Evolutionary conservation across 495 filamentous ascomycete genomes (phyloP).

Genomic region (Aspergillus cavernicola): DNA sequence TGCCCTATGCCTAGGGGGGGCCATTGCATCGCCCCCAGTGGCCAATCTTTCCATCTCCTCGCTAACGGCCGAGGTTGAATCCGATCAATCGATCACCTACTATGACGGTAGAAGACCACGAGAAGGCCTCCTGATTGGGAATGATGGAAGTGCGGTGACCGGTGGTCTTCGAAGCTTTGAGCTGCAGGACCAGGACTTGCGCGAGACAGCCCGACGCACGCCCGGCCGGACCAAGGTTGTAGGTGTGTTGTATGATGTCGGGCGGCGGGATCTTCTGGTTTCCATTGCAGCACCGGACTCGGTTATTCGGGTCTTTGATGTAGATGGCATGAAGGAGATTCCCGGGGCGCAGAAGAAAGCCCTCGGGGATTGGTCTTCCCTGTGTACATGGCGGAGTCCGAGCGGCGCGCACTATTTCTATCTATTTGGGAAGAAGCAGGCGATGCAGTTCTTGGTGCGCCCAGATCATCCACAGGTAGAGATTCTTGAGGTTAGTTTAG

Average conservation of each 20-base stretch:
- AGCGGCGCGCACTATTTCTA: slow-evolving; percentile 1
- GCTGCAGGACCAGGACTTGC: background rate
- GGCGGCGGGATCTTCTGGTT: background rate
- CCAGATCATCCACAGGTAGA: background rate
- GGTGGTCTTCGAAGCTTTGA: background rate
- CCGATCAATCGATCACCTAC: background rate
- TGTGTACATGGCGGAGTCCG: slow-evolving; percentile 4
- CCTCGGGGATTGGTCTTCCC: slow-evolving; percentile 2
- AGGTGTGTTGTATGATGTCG: slow-evolving; percentile 1
- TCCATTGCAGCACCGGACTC: slow-evolving; percentile 5
- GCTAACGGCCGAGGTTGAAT: background rate
- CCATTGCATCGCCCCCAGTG: background rate
- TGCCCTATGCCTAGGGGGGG: background rate
- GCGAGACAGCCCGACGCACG: background rate
- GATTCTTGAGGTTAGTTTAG: slow-evolving; percentile 2
- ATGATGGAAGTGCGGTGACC: slow-evolving; percentile 2
- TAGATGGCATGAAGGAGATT: slow-evolving; percentile 1
- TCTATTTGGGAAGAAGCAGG: slow-evolving; percentile 5
- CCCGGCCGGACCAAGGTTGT: slow-evolving; percentile 7
- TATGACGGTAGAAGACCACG: background rate
- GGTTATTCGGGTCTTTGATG: background rate
- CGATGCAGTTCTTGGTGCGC: slow-evolving; percentile 4
- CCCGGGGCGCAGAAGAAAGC: background rate
- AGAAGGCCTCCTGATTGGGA: background rate
- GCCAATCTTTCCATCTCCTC: background rate